phyloP scores from a whole-genome alignment of 495 filamentous ascomycete genomes.

The Podospora anserina region DNA sequence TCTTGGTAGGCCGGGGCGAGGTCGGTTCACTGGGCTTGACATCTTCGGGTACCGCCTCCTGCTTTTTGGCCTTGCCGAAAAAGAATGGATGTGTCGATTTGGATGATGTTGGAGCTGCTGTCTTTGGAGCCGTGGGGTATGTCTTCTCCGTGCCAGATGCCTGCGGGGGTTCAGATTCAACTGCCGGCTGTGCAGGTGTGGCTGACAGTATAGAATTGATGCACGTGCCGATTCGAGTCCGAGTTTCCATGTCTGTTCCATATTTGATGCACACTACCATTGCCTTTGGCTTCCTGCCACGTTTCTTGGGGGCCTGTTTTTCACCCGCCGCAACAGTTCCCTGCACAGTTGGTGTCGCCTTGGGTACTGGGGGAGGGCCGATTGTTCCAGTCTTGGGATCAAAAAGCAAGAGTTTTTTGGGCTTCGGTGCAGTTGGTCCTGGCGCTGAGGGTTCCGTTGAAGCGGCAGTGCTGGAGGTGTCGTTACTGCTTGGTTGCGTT shows the following conservation, averaged over 20 bases:
- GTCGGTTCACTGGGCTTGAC: conserved; percentile 18
- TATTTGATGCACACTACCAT: conserved; percentile 37
- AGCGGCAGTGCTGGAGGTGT: not conserved
- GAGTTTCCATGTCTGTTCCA: conserved; percentile 33
- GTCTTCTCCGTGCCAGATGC: not conserved
- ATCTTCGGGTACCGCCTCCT: conserved; percentile 20
- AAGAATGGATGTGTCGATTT: conserved; percentile 86
- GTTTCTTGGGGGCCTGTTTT: conserved; percentile 9
- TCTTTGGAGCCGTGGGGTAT: conserved; percentile 1
- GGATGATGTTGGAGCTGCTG: conserved; percentile 22
- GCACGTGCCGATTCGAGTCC: conserved; percentile 31
- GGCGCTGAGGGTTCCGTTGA: conserved; percentile 44
- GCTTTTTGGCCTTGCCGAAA: conserved; percentile 41
- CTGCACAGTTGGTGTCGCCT: conserved; percentile 7
- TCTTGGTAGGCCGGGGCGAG: not conserved
- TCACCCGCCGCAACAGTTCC: not conserved
- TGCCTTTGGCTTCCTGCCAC: conserved; percentile 18
- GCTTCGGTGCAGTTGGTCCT: conserved; percentile 26
- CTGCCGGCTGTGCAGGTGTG: conserved; percentile 16
- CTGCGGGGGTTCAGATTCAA: conserved; percentile 23
- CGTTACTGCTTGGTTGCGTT: not conserved
- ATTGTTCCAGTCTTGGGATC: conserved; percentile 54
- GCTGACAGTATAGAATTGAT: conserved; percentile 31
- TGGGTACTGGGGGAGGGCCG: conserved; percentile 50
- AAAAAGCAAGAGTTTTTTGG: conserved; percentile 46